Evolutionary conservation across 352 stramenopile genomes (phyloP), one percentile per base, ranked within the genome.

Genomic region (Pilasporangium apinafurcum): DNA sequence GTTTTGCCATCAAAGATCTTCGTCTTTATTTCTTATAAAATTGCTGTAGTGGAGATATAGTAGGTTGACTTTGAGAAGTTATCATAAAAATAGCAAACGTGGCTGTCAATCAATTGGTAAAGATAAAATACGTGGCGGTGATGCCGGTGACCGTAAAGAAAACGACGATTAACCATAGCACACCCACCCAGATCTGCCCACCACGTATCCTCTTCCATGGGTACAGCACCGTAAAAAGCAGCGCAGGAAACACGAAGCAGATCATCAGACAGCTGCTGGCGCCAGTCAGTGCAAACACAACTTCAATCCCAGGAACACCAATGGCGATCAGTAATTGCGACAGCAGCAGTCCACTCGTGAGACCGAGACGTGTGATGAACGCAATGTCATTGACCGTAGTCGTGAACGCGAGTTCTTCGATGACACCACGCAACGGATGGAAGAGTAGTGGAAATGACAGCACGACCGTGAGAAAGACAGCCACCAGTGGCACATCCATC

Each of bases 381-480:
- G 73, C 45, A 28, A 83, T 59, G 10, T 71, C 70, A 8, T 75
- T 57, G 9, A 75, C 29, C 21, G 48, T 71, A 29, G 59, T 59
- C 5, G 63, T 65, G 47, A 69, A 81, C 36, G 74, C 24, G 28
- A 85, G 64, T 37, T 83, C 69, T 28, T 89, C 72, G 38, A 82
- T 46, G 25, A 86, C 60, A 22, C 62, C 59, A 9, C 77, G 76
- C 35, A 87, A 44, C 27, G 76, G 76, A 25, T 86, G 77, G 48
- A 89, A 92, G 6, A 89, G 56, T 33, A 92, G 51, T 28, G 76
- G 80, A 42, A 78, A 92, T 8, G 71, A 79, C n/a, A 85, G 59
- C 49, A 92, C 41, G 14, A 87, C 71, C 1, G 77, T 86, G 24
- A 74, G 56, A 48, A 84, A 84, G 13, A 86, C 71, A 5, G 74